Evolutionary conservation across 2,329 filamentous ascomycete species (phyloP), one percentile per base, ranked within the genome.

Genomic region (Xylariaceae sp.): DNA sequence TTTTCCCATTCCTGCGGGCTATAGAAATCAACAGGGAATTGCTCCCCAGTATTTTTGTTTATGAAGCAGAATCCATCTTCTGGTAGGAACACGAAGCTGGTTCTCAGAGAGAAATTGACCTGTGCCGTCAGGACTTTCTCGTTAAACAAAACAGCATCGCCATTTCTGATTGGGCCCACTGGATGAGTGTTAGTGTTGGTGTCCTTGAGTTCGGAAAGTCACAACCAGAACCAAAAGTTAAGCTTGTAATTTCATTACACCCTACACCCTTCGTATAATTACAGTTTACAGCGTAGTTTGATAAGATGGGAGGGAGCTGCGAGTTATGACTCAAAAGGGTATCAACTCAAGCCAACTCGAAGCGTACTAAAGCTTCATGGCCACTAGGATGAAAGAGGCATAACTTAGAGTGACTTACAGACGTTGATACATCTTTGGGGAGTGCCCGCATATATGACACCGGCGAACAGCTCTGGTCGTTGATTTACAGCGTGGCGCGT

Each of bases 21-120:
- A 72, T 92, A 95, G 69, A 96, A 96, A 70, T 97, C 86, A 32
- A 97, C 80, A 0, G 81, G 85, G 65, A 93, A 95, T 59, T 89
- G 82, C 66, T 95, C 87, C 55, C 87, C 87, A 0, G 91, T 94
- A 36, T 85, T 72, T 64, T 87, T 91, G 73, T 97, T 87, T 64
- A 96, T 80, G 70, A 96, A 97, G 72, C 92, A 95, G 66, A 85
- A 86, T 0, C 92, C 92, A 62, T 94, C 87, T 52, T 96, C 87
- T 0, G 93, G 93, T 0, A 97, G 79, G 7, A 97, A 84, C 9
- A 87, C 85, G 66, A 90, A 97, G 35, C 86, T 92, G 0, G 92
- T 96, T 6, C 93, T 83, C 43, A 97, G 85, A 0, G 89, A 92
- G 66, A 97, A 96, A 72, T 96, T 96, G 63, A 96, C 92, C 67